phyloP scores from a whole-genome alignment of 768 basidiomycete species.

The Serendipita vermifera region DNA sequence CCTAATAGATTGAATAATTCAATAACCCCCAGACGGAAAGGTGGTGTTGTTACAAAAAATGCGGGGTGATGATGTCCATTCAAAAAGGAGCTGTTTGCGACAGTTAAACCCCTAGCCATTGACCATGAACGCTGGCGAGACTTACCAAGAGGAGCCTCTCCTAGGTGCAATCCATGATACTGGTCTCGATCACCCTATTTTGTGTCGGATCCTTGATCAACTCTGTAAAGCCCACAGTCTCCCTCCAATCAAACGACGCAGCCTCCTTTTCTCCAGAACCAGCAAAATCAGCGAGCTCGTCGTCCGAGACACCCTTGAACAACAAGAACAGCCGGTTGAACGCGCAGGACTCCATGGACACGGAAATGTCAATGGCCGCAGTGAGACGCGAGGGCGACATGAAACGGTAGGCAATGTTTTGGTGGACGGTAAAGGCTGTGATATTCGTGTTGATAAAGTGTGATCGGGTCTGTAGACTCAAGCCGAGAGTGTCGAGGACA shows the following conservation, averaged over 20 bases:
- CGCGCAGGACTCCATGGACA: slow-evolving; percentile 66
- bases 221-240: slow-evolving; percentile 68
- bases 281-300: slow-evolving; percentile 60
- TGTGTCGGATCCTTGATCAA: slow-evolving; percentile 57
- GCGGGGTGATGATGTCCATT: too few relatives aligned
- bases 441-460: slow-evolving; percentile 75
- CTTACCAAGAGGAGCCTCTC: too few relatives aligned
- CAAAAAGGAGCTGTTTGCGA: too few relatives aligned
- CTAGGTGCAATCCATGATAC: slow-evolving; percentile 5
- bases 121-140: too few relatives aligned
- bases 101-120: too few relatives aligned
- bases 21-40: too few relatives aligned
- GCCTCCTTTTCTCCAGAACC: slow-evolving; percentile 81
- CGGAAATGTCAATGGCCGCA: slow-evolving; percentile 74
- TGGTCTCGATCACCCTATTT: background rate
- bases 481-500: slow-evolving; percentile 73
- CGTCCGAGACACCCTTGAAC: slow-evolving; percentile 68
- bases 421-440: slow-evolving; percentile 57
- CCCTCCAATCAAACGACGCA: slow-evolving; percentile 67
- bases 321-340: slow-evolving; percentile 80
- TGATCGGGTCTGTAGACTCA: slow-evolving; percentile 71
- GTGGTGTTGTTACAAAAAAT: too few relatives aligned
- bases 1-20: too few relatives aligned
- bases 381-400: slow-evolving; percentile 66
- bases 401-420: slow-evolving; percentile 85